Evolutionary conservation across 2,329 filamentous ascomycete species (phyloP).

Genomic region (Colletotrichum sp.): DNA sequence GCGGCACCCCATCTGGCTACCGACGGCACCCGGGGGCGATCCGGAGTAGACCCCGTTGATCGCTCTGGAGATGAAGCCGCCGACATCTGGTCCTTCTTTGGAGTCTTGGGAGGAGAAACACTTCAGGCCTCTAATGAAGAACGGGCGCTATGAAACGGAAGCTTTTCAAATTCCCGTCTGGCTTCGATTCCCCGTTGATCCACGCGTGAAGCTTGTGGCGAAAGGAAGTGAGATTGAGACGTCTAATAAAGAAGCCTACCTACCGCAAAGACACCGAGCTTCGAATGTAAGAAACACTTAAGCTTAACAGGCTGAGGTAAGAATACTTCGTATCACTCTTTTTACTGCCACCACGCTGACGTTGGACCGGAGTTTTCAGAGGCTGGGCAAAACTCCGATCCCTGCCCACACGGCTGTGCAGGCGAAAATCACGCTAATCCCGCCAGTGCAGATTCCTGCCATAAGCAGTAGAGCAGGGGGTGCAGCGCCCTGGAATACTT

Average conservation of each 20-base stretch:
- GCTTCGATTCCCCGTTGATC: fast-evolving
- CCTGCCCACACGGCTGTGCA: not conserved
- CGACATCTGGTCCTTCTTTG: not conserved
- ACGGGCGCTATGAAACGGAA: fast-evolving
- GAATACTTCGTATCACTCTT: not conserved
- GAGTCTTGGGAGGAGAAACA: fast-evolving
- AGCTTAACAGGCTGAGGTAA: not conserved
- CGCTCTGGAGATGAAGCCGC: not conserved
- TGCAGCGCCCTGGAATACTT: not conserved
- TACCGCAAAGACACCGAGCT: fast-evolving
- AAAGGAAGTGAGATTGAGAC: fast-evolving
- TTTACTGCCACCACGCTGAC: not conserved
- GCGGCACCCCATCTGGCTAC: constrained; percentile 50
- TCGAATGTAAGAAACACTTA: not conserved
- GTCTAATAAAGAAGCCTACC: not conserved
- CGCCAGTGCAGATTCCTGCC: not conserved
- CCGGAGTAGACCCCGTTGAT: not conserved
- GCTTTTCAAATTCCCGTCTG: not conserved
- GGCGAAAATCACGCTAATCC: not conserved
- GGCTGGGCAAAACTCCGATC: not conserved
- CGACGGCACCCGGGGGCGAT: not conserved
- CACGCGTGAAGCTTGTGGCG: not conserved
- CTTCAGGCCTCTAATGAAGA: fast-evolving
- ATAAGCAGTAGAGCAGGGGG: not conserved
- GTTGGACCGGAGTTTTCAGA: not conserved